Percentiles rank a stretch among this genome's conserved stretches.
These are phyloP conservation scores for Collariella sp. DNA, from an alignment of 495 filamentous ascomycete genomes.

Conservation along the genomic window DNA sequence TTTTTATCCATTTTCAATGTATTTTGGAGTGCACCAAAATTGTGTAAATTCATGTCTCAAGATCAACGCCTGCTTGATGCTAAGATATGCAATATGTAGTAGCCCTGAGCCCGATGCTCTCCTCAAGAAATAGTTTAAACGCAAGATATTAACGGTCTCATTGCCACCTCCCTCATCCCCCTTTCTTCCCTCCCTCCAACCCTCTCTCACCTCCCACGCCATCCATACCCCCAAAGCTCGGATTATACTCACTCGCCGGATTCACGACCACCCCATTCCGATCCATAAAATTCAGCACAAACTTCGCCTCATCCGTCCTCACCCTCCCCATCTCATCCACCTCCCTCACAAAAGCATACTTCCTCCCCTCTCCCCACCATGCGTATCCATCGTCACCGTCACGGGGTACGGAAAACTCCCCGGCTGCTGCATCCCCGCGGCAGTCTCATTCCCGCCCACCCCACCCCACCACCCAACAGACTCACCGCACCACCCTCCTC, in stretches of 20 bases:
- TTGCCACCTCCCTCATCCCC: background rate
- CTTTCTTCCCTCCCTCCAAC: conserved; percentile 1
- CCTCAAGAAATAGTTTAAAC: background rate
- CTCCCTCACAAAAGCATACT: conserved; percentile 63
- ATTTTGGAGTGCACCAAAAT: no score
- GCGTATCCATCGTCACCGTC: conserved; percentile 71
- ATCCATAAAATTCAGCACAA: conserved; percentile 51
- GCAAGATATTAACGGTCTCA: background rate
- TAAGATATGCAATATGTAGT: conserved; percentile 3
- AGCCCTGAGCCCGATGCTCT: background rate
- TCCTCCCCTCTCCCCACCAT: conserved; percentile 57
- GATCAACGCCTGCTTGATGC: conserved; percentile 3
- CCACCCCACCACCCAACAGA: conserved; percentile 36
- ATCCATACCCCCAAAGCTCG: conserved; percentile 51
- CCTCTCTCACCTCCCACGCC: conserved; percentile 19
- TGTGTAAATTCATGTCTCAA: background rate
- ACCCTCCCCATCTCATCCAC: conserved; percentile 48
- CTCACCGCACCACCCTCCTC: no score
- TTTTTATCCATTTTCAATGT: no score
- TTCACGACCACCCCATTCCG: conserved; percentile 57
- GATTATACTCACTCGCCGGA: conserved; percentile 34
- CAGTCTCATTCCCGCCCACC: conserved; percentile 4
- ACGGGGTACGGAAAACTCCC: conserved; percentile 82
- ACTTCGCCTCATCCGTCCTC: conserved; percentile 40
- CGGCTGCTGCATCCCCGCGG: conserved; percentile 35